These are phyloP conservation scores for Rhododendron mucronatum DNA, from an alignment of 148 eudicot species.

Conservation along the genomic window DNA sequence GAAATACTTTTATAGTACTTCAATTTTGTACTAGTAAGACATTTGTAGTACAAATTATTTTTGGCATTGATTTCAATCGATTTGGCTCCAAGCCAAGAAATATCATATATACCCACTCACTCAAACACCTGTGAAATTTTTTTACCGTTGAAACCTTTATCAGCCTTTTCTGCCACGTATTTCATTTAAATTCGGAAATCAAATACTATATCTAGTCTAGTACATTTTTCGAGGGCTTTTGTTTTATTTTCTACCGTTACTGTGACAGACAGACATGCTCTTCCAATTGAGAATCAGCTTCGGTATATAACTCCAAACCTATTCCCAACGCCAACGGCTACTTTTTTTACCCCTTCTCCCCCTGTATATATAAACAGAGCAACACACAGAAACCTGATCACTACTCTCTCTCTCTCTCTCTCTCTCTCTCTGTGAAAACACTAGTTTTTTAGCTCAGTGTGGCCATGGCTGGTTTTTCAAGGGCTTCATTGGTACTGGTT, in stretches of 20 bases:
- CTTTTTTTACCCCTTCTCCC: neutral
- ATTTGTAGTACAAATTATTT: too few relatives aligned
- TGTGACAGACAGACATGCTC: neutral
- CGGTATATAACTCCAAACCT: neutral
- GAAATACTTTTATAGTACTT: too few relatives aligned
- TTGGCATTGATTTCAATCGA: too few relatives aligned
- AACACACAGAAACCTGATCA: neutral
- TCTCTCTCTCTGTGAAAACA: neutral
- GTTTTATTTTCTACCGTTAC: neutral
- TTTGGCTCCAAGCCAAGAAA: neutral
- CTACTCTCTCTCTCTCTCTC: neutral
- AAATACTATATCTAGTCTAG: neutral
- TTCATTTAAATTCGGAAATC: neutral
- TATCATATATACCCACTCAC: neutral
- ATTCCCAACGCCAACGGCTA: neutral
- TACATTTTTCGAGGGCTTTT: neutral
- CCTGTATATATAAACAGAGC: neutral
- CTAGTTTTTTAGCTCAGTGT: neutral
- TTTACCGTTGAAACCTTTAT: neutral
- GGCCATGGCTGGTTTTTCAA: slow-evolving; percentile 23
- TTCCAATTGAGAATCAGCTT: neutral
- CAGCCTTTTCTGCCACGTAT: neutral
- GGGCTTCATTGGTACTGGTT: slow-evolving; percentile 16
- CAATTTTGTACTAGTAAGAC: too few relatives aligned
- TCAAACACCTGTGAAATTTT: neutral